Conservation (phyloP, 2,329 filamentous ascomycete genomes). For the Colletotrichum musicola region DNA sequence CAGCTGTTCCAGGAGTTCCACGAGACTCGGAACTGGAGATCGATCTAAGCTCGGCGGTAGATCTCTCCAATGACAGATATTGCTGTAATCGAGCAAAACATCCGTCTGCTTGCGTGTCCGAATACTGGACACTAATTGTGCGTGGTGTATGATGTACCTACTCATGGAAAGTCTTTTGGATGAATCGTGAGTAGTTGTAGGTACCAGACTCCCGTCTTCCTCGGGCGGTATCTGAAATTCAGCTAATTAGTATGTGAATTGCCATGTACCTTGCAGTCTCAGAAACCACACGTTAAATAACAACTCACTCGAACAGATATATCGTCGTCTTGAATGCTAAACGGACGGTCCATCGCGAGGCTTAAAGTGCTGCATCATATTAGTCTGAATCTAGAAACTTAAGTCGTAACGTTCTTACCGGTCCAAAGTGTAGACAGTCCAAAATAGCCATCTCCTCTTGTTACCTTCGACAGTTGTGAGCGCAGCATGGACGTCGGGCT, state of each 20-base stretch:
- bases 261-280: background rate
- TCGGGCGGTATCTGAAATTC: slow-evolving; percentile 4
- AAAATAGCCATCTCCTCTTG: slow-evolving; percentile 29
- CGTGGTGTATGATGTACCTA: slow-evolving; percentile 19
- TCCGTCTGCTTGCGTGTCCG: background rate
- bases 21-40: background rate
- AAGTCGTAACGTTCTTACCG: background rate
- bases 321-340: slow-evolving; percentile 32
- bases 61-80: slow-evolving; percentile 31
- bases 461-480: slow-evolving; percentile 1
- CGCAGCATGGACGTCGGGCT: slow-evolving; percentile 8
- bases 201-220: background rate
- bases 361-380: slow-evolving; percentile 5
- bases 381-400: background rate
- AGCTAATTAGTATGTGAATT: too few species aligned
- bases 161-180: background rate
- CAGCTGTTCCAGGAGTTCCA: slow-evolving; percentile 12
- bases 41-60: slow-evolving; percentile 13
- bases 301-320: slow-evolving; percentile 27
- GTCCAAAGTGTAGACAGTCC: slow-evolving; percentile 30
- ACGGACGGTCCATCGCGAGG: slow-evolving; percentile 31
- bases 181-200: background rate
- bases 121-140: slow-evolving; percentile 29
- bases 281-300: background rate
- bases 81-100: slow-evolving; percentile 21